Evolutionary conservation across 768 basidiomycete genomes (phyloP).

Genomic region (Candolleomyces efflorescens): DNA sequence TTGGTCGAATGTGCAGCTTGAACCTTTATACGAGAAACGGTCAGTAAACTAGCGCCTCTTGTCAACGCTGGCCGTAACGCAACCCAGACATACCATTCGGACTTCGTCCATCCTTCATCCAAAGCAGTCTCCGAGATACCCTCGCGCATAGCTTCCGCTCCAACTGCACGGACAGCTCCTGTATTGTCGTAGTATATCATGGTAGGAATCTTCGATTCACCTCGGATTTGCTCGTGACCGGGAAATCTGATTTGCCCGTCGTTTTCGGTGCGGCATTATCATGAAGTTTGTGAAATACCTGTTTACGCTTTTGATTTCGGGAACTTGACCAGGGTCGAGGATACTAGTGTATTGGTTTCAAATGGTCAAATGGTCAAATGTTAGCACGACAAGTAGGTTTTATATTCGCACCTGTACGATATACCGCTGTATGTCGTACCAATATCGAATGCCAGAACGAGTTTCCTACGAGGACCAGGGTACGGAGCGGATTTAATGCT

Average conservation of each 20-base stretch:
- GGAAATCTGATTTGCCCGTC: constrained; percentile 12
- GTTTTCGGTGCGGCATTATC: not conserved
- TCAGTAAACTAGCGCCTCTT: not conserved
- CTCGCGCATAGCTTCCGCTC: constrained; percentile 13
- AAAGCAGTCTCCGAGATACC: constrained; percentile 7
- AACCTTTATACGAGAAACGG: constrained; percentile 15
- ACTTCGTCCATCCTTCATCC: constrained; percentile 10
- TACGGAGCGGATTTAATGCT: no score
- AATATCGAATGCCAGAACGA: no score
- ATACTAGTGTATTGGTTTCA: constrained; percentile 11
- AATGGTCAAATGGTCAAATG: no score
- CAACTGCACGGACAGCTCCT: constrained; percentile 8
- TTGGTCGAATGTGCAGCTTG: constrained; percentile 30
- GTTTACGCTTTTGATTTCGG: constrained; percentile 22
- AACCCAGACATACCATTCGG: constrained; percentile 26
- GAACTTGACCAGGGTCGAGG: constrained; percentile 20
- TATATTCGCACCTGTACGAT: no score
- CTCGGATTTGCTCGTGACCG: constrained; percentile 10
- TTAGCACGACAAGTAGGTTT: no score
- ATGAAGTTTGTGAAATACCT: constrained; percentile 10
- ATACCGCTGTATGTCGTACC: no score
- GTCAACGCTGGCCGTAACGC: no score
- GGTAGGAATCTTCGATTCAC: constrained; percentile 14
- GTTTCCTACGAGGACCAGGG: no score
- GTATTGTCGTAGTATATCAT: constrained; percentile 10